Percentiles rank a stretch among this genome's conserved stretches.
Evolutionary conservation across 2,329 filamentous ascomycete species (phyloP).

Genomic region (Passalora sequoiae): DNA sequence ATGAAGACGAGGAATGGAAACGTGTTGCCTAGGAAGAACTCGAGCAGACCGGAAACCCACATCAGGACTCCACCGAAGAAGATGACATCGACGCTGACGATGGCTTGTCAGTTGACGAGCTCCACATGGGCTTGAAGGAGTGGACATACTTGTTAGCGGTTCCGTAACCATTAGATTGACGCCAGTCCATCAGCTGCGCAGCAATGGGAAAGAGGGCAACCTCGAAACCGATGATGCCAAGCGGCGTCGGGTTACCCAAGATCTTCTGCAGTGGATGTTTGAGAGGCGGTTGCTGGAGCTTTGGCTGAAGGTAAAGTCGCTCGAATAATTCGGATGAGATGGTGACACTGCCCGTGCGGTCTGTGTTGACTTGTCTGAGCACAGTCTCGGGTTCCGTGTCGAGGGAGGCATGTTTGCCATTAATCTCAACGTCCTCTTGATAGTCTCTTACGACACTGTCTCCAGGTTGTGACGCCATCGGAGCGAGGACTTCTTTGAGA

Average conservation of each 20-base stretch:
- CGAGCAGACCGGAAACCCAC: constrained; percentile 19
- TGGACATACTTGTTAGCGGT: constrained; percentile 15
- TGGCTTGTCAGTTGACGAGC: background rate
- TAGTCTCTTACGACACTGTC: constrained; percentile 21
- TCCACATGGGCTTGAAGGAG: too few species aligned
- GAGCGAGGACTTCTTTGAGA: background rate
- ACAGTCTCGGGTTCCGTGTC: constrained; percentile 14
- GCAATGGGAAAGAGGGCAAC: constrained; percentile 21
- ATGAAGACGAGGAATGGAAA: constrained; percentile 24
- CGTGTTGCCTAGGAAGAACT: constrained; percentile 22
- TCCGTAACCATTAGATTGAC: constrained; percentile 13
- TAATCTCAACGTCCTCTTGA: constrained; percentile 12
- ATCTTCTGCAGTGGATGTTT: constrained; percentile 23
- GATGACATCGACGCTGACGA: constrained; percentile 18
- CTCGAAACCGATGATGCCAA: constrained; percentile 22
- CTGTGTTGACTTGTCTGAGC: constrained; percentile 18
- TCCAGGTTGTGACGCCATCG: constrained; percentile 5
- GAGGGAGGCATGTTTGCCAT: constrained; percentile 9
- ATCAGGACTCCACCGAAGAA: constrained; percentile 21
- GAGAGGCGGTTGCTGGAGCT: constrained; percentile 13
- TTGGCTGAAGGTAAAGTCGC: constrained; percentile 21
- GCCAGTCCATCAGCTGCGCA: constrained; percentile 24
- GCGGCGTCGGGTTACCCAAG: constrained; percentile 20
- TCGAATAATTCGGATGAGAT: constrained; percentile 23
- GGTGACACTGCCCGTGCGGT: constrained; percentile 19